Evolutionary conservation across 495 filamentous ascomycete species (phyloP).

Genomic region (Annulohypoxylon stygium): DNA sequence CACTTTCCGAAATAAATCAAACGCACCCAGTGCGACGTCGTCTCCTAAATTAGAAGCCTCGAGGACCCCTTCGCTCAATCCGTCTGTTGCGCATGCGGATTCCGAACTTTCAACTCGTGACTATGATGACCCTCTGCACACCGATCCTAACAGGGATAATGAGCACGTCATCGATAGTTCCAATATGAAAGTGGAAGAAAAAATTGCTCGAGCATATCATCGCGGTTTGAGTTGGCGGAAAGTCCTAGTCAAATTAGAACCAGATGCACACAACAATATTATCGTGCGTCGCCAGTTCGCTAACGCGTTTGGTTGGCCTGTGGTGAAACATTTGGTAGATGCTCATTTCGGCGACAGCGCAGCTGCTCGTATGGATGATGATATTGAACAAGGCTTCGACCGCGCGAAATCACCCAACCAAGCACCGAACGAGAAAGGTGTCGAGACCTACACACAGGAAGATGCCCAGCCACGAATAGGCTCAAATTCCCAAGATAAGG

Average conservation of each 20-base stretch:
- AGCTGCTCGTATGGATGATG: constrained; percentile 70
- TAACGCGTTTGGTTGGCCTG: constrained; percentile 98
- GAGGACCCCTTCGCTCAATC: constrained; percentile 22
- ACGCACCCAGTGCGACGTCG: constrained; percentile 10
- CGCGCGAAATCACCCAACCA: constrained; percentile 56
- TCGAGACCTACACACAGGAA: constrained; percentile 50
- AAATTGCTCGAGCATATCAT: constrained; percentile 96
- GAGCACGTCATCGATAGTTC: constrained; percentile 65
- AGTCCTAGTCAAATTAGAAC: constrained; percentile 93
- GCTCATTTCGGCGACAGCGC: constrained; percentile 86
- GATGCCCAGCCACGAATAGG: constrained; percentile 24
- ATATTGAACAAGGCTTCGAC: constrained; percentile 57
- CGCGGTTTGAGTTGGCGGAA: constrained; percentile 92
- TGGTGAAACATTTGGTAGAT: constrained; percentile 92
- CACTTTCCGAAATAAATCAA: constrained; percentile 51
- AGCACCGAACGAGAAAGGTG: constrained; percentile 55
- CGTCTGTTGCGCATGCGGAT: constrained; percentile 46
- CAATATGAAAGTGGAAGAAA: constrained; percentile 92
- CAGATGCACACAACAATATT: constrained; percentile 98
- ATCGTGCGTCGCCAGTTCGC: constrained; percentile 95
- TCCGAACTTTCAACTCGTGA: constrained; percentile 53
- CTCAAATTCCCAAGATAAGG: constrained; percentile 1
- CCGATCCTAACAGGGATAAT: constrained; percentile 55
- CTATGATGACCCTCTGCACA: constrained; percentile 54
- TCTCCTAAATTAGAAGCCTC: constrained; percentile 41